phyloP scores from a whole-genome alignment of 768 basidiomycete genomes.

The Tylopilus rubrobrunneus region DNA sequence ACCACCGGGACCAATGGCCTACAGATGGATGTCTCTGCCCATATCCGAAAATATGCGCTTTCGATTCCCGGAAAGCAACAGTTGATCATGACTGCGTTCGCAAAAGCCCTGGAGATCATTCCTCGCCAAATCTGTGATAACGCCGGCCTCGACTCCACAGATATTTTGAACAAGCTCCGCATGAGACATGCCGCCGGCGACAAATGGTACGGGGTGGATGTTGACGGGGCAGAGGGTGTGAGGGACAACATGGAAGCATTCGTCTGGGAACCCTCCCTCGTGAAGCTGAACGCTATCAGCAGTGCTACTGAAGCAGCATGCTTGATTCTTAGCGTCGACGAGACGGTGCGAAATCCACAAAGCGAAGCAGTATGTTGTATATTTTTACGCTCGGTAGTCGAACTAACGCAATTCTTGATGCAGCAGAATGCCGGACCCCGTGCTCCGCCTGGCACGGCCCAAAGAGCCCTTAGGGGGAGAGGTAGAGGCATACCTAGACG shows the following conservation, averaged over 20 bases:
- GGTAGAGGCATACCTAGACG: conserved; percentile 80
- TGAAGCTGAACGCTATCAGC: conserved; percentile 93
- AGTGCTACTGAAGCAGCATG: conserved; percentile 97
- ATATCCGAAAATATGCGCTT: conserved; percentile 85
- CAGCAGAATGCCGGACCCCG: conserved; percentile 82
- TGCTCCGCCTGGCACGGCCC: conserved; percentile 88
- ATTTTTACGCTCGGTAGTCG: conserved; percentile 1
- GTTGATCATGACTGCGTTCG: conserved; percentile 90
- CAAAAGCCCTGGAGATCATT: conserved; percentile 95
- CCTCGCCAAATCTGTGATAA: conserved; percentile 99
- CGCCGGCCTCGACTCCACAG: conserved; percentile 95
- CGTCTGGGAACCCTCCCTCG: conserved; percentile 96
- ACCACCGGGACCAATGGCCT: not conserved
- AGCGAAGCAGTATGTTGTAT: conserved; percentile 73
- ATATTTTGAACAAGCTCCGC: conserved; percentile 93
- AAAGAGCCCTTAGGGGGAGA: conserved; percentile 79
- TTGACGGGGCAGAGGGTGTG: conserved; percentile 84
- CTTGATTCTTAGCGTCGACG: conserved; percentile 92
- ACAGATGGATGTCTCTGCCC: conserved; percentile 96
- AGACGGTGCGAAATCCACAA: conserved; percentile 95
- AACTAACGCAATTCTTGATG: conserved; percentile 15
- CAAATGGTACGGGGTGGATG: conserved; percentile 91
- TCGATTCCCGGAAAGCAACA: conserved; percentile 96
- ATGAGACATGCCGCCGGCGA: conserved; percentile 92
- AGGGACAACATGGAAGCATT: conserved; percentile 97